These are phyloP conservation scores for Sonneratia alba DNA, from an alignment of 345 rosid species.

Conservation along the genomic window DNA sequence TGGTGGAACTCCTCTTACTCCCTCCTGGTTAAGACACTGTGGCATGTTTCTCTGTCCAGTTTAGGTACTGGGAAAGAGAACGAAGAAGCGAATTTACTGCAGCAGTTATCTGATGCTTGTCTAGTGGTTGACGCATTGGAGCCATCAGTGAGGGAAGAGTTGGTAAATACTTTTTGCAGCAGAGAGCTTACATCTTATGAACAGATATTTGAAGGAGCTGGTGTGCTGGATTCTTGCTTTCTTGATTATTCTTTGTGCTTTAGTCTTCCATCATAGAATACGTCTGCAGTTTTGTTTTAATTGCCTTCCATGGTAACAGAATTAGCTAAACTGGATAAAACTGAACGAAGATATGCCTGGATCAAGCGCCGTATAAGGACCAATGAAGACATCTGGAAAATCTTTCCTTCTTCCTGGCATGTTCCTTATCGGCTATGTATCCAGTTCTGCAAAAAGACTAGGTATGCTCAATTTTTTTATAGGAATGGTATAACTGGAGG, in stretches of 20 bases:
- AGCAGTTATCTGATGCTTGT: slow-evolving; percentile 90
- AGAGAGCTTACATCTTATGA: slow-evolving; percentile 95
- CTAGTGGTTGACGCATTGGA: slow-evolving; percentile 96
- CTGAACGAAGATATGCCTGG: slow-evolving; percentile 96
- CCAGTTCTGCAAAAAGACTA: slow-evolving; percentile 92
- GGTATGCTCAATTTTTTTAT: slow-evolving; percentile 26
- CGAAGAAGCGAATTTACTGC: slow-evolving; percentile 78
- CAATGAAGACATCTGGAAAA: slow-evolving; percentile 95
- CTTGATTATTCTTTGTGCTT: slow-evolving; percentile 10
- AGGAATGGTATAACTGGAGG: not conserved
- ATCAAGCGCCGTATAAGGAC: slow-evolving; percentile 92
- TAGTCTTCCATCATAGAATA: not conserved
- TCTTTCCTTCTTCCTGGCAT: slow-evolving; percentile 92
- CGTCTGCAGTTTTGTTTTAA: not conserved
- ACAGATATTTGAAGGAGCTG: slow-evolving; percentile 99
- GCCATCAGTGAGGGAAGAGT: slow-evolving; percentile 97
- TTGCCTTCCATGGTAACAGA: slow-evolving; percentile 27
- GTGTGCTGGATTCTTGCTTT: slow-evolving; percentile 31
- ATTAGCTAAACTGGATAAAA: slow-evolving; percentile 92
- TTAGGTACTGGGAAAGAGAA: slow-evolving; percentile 97
- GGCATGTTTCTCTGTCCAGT: slow-evolving; percentile 42
- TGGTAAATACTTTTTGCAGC: slow-evolving; percentile 95
- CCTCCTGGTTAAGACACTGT: slow-evolving; percentile 3
- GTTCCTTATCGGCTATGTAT: slow-evolving; percentile 91
- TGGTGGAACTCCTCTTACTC: not conserved